Evolutionary conservation across 305 asterid genomes (phyloP), one percentile per base, ranked within the genome.

Genomic region (Fraxinus platypoda): DNA sequence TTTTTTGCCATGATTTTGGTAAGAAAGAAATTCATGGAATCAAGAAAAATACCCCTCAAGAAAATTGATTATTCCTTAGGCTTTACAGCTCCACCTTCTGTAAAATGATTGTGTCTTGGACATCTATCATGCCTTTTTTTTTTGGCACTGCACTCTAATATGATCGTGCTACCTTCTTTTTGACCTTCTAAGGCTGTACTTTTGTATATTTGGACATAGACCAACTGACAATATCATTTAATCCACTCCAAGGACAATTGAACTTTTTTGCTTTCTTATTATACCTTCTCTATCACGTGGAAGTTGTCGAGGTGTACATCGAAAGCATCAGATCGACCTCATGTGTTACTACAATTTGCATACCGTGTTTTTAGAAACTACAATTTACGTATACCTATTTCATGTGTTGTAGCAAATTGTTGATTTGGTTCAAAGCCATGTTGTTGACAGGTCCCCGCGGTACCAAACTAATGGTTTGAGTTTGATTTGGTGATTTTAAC

Each of bases 51-150:
- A 25, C 6, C 73, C 1, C 34, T 13, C 31, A 35, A 49, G 28
- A 30, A 49, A 30, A 46, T 13, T 49, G 35, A 41, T 49, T 57
- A 19, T 41, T 77, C 31, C 33, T 78, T 49, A 28, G 54, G 35
- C 81, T 75, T 80, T 80, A 77, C 78, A 35, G 33, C 7, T 57
- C 73, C 82, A 79, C 74, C 84, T 71, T 28, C 11, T 59, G 71
- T 72, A 46, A 78, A 80, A 80, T 83, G 11, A 85, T 83, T 43
- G 54, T 77, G 84, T 73, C 78, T 80, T 73, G 78, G 70, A 81
- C 57, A 46, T 46, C 57, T 43, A 46, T 13, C 57, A 15, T 46
- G 57, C 57, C 41, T 35, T 35, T 46, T 13, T 46, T 0, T 12
- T 41, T 13, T 0, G 57, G 57, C 57, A 13, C 57, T 46, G 57